Evolutionary conservation across 305 asterid genomes (phyloP).

Genomic region (Solanum hybrid): DNA sequence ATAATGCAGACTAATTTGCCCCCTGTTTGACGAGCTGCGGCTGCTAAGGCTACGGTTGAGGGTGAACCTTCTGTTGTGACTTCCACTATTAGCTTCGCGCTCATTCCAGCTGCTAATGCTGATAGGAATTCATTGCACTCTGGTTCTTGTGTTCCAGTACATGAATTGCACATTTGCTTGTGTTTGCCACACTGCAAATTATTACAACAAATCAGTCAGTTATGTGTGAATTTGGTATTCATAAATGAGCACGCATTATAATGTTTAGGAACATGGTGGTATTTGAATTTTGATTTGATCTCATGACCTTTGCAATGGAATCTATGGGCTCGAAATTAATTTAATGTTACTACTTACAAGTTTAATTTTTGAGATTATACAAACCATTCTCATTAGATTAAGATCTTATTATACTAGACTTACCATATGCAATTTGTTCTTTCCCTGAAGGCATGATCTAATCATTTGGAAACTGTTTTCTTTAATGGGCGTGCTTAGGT

Average conservation of each 20-base stretch:
- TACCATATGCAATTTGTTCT: too few species aligned
- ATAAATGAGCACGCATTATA: background rate
- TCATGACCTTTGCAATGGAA: background rate
- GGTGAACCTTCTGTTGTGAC: conserved; percentile 43
- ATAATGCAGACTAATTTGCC: conserved; percentile 55
- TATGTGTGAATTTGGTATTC: background rate
- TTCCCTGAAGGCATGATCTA: too few species aligned
- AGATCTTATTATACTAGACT: too few species aligned
- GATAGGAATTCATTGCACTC: conserved; percentile 47
- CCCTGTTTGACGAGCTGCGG: conserved; percentile 61
- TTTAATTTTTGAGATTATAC: too few species aligned
- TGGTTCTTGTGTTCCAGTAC: conserved; percentile 16
- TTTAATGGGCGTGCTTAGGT: too few species aligned
- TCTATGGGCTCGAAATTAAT: background rate
- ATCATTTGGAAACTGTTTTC: too few species aligned
- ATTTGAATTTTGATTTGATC: background rate
- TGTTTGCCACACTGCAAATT: conserved; percentile 31
- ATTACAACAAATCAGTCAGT: background rate
- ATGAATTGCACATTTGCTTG: conserved; percentile 25
- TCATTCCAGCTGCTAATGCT: conserved; percentile 60
- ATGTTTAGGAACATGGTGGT: background rate
- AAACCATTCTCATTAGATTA: too few species aligned
- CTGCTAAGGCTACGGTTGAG: conserved; percentile 60
- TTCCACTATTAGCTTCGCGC: conserved; percentile 52
- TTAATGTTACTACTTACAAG: too few species aligned